Evolutionary conservation across 2,329 filamentous ascomycete genomes (phyloP), one percentile per base, ranked within the genome.

Genomic region (Cercospora sp.): DNA sequence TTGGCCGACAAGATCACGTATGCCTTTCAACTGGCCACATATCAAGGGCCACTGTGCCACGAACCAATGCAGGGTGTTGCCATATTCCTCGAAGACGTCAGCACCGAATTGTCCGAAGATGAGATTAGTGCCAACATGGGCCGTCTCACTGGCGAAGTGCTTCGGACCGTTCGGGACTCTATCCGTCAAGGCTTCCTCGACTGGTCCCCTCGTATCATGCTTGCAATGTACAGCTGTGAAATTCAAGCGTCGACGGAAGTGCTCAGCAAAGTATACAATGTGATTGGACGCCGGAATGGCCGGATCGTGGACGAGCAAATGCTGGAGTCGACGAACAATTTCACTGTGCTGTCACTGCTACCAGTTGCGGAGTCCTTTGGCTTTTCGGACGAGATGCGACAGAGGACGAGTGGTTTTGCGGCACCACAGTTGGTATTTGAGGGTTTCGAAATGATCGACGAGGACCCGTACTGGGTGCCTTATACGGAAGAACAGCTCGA

Each of bases 381-480:
- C 1, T 99, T 99, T 82, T 88, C 89, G 4, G 95, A 98, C 77
- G 95, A 99, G 81, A 98, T 99, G 82, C 89, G 95, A 67, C 98
- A 98, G 82, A 88, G 94, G 6, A 97, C 93, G 0, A 93, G 90
- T 6, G 95, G 95, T 3, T 92, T 91, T 3, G 95, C 95, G 0
- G 91, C 92, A 75, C 95, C 95, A 60, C 95, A 98, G 84, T 85
- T 99, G 42, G 90, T 97, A 69, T 99, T 98, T 78, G 88, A 92
- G 7, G 95, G 95, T 0, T 99, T 94, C 77, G 93, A 97, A 80
- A 87, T 97, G 73, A 84, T 98, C 2, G 93, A 98, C 78, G 91
- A 97, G 81, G 95, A 99, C 82, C 95, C 95, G 0, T 97, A 96
- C 83, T 99, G 95, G 95, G 93, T 97, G 58, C 95, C 95, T 1